Evolutionary conservation across 768 basidiomycete species (phyloP).

Genomic region (Suillus cothurnatus): DNA sequence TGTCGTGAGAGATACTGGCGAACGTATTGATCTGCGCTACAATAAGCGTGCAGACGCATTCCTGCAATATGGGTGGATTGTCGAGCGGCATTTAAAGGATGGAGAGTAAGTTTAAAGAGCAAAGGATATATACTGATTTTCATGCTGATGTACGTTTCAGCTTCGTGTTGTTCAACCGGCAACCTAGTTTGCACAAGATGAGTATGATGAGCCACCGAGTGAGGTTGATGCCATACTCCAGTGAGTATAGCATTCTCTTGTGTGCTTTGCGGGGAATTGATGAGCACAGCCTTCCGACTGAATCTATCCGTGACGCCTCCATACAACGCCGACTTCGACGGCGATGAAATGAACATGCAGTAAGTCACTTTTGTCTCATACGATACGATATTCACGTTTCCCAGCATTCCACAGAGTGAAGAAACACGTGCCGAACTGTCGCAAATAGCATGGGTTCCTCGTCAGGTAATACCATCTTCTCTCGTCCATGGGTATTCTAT

Average conservation of each 20-base stretch:
- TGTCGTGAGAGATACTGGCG: slow-evolving; percentile 95
- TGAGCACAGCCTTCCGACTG: slow-evolving; percentile 80
- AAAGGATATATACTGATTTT: background rate
- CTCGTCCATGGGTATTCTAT: background rate
- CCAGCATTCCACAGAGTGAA: slow-evolving; percentile 94
- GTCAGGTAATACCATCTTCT: slow-evolving; percentile 61
- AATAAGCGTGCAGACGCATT: slow-evolving; percentile 96
- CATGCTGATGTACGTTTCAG: slow-evolving; percentile 41
- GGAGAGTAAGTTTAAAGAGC: slow-evolving; percentile 80
- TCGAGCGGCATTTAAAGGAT: slow-evolving; percentile 95
- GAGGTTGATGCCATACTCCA: slow-evolving; percentile 96
- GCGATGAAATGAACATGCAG: slow-evolving; percentile 99
- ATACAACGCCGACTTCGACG: slow-evolving; percentile 99
- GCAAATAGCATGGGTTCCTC: slow-evolving; percentile 98
- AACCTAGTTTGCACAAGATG: slow-evolving; percentile 99
- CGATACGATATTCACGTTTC: slow-evolving; percentile 15
- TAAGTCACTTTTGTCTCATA: slow-evolving; percentile 46
- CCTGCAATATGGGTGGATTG: slow-evolving; percentile 97
- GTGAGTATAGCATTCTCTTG: slow-evolving; percentile 49
- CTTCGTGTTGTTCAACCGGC: slow-evolving; percentile 95
- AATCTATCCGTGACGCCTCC: slow-evolving; percentile 98
- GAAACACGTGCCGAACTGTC: slow-evolving; percentile 98
- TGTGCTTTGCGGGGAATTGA: slow-evolving; percentile 5
- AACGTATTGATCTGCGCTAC: slow-evolving; percentile 95
- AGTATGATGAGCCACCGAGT: slow-evolving; percentile 99